These are phyloP conservation scores for Pseudonitzschia pungens DNA, from an alignment of 108 stramenopile genomes.

Conservation along the genomic window DNA sequence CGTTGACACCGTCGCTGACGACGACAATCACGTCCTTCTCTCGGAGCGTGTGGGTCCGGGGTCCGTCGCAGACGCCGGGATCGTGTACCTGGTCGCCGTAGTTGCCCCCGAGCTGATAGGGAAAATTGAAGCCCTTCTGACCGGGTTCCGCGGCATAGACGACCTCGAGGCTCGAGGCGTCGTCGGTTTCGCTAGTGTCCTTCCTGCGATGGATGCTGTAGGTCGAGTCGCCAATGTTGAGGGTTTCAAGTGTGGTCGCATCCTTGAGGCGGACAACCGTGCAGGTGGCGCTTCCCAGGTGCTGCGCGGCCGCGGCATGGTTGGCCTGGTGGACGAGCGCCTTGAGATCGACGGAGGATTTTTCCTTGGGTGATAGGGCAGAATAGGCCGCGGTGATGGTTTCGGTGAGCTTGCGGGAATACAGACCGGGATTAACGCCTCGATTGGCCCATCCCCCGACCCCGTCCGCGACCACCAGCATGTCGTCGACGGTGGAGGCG, in stretches of 20 bases:
- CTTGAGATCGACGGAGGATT: background rate
- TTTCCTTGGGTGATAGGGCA: background rate
- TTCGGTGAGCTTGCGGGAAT: constrained; percentile 15
- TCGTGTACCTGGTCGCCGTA: constrained; percentile 30
- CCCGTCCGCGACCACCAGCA: constrained; percentile 36
- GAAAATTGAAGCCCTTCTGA: constrained; percentile 37
- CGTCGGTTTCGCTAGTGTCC: background rate
- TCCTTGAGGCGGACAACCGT: constrained; percentile 9
- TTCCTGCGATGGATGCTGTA: constrained; percentile 28
- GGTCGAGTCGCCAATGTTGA: constrained; percentile 36
- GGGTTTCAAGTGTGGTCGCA: constrained; percentile 3
- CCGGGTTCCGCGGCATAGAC: constrained; percentile 28
- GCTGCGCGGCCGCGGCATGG: constrained; percentile 15
- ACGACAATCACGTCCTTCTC: constrained; percentile 28
- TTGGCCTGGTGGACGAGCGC: constrained; percentile 27
- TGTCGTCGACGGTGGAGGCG: constrained; percentile 20
- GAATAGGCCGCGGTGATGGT: constrained; percentile 6
- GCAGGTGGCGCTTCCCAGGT: constrained; percentile 36
- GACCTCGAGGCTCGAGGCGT: background rate
- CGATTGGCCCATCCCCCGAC: constrained; percentile 35
- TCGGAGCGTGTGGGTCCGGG: constrained; percentile 9
- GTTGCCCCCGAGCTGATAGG: constrained; percentile 31
- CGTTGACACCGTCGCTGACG: constrained; percentile 32
- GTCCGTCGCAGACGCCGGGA: constrained; percentile 5
- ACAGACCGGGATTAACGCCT: constrained; percentile 30